Evolutionary conservation across 768 basidiomycete species (phyloP), one percentile per base, ranked within the genome.

Genomic region (Hericium erinaceus): DNA sequence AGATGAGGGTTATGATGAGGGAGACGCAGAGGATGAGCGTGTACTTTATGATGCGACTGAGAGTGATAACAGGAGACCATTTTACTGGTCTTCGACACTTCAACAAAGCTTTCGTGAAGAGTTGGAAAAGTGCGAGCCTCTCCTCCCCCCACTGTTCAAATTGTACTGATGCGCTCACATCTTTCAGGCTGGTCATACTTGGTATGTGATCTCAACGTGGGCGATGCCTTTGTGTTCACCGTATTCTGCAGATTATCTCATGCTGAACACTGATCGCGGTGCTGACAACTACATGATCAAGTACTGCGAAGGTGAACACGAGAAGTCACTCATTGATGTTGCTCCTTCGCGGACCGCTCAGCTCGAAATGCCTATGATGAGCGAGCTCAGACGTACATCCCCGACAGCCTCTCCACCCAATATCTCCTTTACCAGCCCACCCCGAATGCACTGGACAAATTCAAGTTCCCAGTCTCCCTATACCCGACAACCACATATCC

Each of bases 251-350:
- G 92, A 95, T 70, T 92, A 88, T 71, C 76, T 95, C 48, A 95
- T 95, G 87, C 82, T 92, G 54, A 95, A 94, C 69, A 95, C 93
- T 18, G 92, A 93, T 67, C 83, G 92, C 53, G 86, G 83, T 16
- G 85, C 89, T 1, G 91, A 92, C 73, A 92, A 92, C 69, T 93
- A 89, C 70, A 93, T 93, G 91, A 87, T 93, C 72, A 92, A 90
- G 69, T 90, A 85, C 67, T 92, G 91, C 67, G 87, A 89, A 71
- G 85, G 80, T 48, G 83, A 82, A 41, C 87, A 88, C 57, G 89
- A 90, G 61, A 90, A 87, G 67, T 73, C 83, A 0, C 76, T 88
- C 48, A 84, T 92, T 28, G 86, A 90, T 58, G 83, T 89, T 24
- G 89, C 88, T 1, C 90, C 90, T 10, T 81, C 86, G 46, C 83